Conservation (phyloP, 768 basidiomycete genomes). For the Hemileccinum impolitum region DNA sequence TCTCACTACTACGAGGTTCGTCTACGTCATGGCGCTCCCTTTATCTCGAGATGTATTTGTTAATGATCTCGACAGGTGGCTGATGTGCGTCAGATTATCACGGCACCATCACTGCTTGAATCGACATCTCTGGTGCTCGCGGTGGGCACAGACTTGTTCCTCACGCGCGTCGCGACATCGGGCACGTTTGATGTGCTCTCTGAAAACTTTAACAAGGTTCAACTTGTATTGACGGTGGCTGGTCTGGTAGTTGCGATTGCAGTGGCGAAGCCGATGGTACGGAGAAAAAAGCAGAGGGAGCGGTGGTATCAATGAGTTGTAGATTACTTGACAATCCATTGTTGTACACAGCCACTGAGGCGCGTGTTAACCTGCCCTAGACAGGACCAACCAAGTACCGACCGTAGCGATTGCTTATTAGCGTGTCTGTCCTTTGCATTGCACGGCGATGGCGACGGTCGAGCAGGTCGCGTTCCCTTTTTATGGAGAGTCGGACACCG, state of each 20-base stretch:
- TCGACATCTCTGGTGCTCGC: slow-evolving; percentile 88
- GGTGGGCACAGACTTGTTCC: slow-evolving; percentile 87
- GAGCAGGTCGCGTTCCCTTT: slow-evolving; percentile 11
- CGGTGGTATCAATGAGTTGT: slow-evolving; percentile 56
- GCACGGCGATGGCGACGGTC: slow-evolving; percentile 1
- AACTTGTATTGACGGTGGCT: slow-evolving; percentile 78
- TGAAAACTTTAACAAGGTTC: slow-evolving; percentile 90
- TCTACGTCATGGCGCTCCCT: slow-evolving; percentile 12
- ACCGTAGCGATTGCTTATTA: no score
- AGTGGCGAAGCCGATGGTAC: slow-evolving; percentile 80
- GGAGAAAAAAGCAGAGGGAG: slow-evolving; percentile 60
- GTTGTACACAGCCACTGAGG: slow-evolving; percentile 13
- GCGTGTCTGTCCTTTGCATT: not conserved
- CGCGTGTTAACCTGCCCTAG: slow-evolving; percentile 30
- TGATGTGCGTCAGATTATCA: slow-evolving; percentile 63
- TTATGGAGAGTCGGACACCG: slow-evolving; percentile 14
- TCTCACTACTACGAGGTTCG: slow-evolving; percentile 56
- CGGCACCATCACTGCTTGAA: slow-evolving; percentile 83
- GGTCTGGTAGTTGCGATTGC: slow-evolving; percentile 73
- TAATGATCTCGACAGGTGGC: slow-evolving; percentile 48
- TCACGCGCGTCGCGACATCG: slow-evolving; percentile 80
- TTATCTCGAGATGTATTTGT: not conserved
- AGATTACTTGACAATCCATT: no score
- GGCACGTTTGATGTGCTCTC: slow-evolving; percentile 90
- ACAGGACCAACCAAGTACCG: not conserved